These are phyloP conservation scores for Auricularia heimuer DNA, from an alignment of 768 basidiomycete genomes.

Conservation along the genomic window DNA sequence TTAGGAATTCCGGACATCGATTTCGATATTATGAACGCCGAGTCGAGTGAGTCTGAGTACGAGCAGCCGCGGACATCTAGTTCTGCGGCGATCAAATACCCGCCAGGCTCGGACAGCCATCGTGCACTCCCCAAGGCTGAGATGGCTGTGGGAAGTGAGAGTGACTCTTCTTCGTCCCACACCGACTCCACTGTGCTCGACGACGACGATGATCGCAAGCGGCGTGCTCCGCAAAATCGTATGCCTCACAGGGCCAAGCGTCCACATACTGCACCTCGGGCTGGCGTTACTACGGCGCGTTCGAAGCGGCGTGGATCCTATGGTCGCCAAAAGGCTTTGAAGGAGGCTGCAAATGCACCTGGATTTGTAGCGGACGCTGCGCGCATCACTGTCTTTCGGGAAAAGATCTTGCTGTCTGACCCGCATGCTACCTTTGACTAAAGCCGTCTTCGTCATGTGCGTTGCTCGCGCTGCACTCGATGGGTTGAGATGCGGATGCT, in stretches of 20 bases:
- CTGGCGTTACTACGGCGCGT: not conserved
- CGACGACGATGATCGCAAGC: not conserved
- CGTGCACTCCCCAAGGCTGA: not conserved
- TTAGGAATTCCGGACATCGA: not conserved
- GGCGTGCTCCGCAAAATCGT: not conserved
- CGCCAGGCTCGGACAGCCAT: too few species aligned
- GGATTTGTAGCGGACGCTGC: not conserved
- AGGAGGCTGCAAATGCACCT: not conserved
- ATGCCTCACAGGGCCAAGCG: not conserved
- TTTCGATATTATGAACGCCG: not conserved
- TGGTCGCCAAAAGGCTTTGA: not conserved
- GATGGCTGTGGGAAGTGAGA: not conserved
- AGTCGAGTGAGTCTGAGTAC: not conserved
- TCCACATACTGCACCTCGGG: not conserved
- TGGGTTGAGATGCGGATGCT: slow-evolving; percentile 14
- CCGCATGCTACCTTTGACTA: slow-evolving; percentile 12
- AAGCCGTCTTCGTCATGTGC: slow-evolving; percentile 8
- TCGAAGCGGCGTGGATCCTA: not conserved
- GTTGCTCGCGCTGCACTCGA: slow-evolving; percentile 11
- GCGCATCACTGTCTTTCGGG: not conserved
- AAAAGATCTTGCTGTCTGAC: not conserved
- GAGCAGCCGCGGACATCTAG: too few species aligned
- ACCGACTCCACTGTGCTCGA: not conserved
- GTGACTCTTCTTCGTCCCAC: not conserved
- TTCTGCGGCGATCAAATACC: too few species aligned